Conservation (phyloP, 176 grass and related monocot genomes). For the Chrysopogon serrulatus region DNA sequence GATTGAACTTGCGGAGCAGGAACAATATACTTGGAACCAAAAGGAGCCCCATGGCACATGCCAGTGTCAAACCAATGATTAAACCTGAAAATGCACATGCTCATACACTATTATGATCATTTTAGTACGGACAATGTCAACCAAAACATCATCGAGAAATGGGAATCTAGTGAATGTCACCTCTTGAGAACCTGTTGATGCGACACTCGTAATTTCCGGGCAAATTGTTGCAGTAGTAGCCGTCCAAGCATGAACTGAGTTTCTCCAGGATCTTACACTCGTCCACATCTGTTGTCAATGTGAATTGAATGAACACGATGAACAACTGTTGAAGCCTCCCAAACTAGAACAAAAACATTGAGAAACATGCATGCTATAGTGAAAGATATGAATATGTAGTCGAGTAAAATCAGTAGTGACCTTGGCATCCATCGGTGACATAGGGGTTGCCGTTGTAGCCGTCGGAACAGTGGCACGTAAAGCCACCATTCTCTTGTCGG, state of each 20-base stretch:
- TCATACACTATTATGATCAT: background rate
- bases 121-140: background rate
- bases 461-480: background rate
- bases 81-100: background rate
- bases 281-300: background rate
- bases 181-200: background rate
- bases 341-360: too few species aligned
- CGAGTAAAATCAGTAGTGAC: too few species aligned
- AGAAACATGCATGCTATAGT: too few species aligned
- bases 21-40: background rate
- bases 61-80: background rate
- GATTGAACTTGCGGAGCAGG: background rate
- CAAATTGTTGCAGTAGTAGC: too few species aligned
- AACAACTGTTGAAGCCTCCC: too few species aligned
- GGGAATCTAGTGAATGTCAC: background rate
- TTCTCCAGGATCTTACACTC: fast-evolving
- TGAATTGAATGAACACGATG: too few species aligned
- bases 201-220: too few species aligned
- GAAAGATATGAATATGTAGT: too few species aligned
- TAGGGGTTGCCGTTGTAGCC: background rate
- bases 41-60: background rate
- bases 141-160: background rate
- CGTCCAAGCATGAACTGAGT: background rate
- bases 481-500: background rate
- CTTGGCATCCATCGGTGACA: too few species aligned